Conservation (phyloP, 1,284 basidiomycete genomes). For the Ganoderma sp. region DNA sequence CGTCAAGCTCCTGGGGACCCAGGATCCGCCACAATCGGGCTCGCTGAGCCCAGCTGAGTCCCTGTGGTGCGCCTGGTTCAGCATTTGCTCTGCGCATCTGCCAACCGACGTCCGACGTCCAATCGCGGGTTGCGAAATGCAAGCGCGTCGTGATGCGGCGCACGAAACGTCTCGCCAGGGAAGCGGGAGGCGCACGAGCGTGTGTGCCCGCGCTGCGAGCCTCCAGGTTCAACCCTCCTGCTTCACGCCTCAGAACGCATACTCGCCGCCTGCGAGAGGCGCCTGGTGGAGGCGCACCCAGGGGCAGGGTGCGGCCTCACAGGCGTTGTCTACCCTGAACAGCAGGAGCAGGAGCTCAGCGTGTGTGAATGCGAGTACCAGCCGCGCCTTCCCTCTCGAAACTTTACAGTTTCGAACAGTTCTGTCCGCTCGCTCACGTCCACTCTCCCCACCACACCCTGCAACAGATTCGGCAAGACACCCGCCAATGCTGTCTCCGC, state of each 20-base stretch:
- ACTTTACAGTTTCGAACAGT: not conserved
- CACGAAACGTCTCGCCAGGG: constrained; percentile 20
- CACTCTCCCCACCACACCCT: not conserved
- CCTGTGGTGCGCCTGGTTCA: not conserved
- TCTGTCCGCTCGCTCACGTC: constrained; percentile 4
- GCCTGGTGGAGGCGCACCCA: not conserved
- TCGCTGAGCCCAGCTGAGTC: not conserved
- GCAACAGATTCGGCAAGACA: not conserved
- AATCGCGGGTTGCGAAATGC: constrained; percentile 1
- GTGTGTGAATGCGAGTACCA: not conserved
- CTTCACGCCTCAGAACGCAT: not conserved
- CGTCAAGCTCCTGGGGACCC: not conserved
- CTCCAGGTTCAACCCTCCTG: not conserved
- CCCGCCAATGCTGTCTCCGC: not conserved
- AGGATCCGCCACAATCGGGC: not conserved
- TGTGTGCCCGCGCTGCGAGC: not conserved
- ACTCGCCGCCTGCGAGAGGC: not conserved
- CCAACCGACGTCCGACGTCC: not conserved
- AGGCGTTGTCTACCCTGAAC: constrained; percentile 12
- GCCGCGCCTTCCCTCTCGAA: not conserved
- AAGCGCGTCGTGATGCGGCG: constrained; percentile 16
- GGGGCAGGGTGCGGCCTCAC: constrained; percentile 5
- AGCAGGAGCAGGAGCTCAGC: constrained; percentile 5
- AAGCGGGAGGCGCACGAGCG: not conserved
- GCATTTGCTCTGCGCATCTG: not conserved